Percentiles rank a stretch among this genome's conserved stretches.
Conservation (phyloP, 2,329 filamentous ascomycete species). For the Penicillium polonicum region DNA sequence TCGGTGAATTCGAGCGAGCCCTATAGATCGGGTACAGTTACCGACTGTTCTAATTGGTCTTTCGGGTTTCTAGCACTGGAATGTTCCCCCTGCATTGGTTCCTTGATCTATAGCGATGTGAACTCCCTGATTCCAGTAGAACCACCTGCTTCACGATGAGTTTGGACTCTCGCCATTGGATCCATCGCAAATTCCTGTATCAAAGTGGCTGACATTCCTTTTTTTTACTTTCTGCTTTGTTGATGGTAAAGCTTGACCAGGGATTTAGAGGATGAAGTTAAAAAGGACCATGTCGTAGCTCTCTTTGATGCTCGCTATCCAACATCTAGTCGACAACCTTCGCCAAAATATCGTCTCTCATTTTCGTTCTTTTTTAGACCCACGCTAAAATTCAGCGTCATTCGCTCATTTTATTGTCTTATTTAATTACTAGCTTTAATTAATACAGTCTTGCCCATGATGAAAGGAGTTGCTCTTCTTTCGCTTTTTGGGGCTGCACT, state of each 20-base stretch:
- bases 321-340: conserved; percentile 13
- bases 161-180: not conserved
- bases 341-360: conserved; percentile 1
- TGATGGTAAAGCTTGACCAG: not conserved
- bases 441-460: conserved; percentile 8
- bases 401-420: not conserved
- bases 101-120: not conserved
- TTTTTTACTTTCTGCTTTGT: not conserved
- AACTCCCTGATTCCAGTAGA: not conserved
- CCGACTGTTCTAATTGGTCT: not conserved
- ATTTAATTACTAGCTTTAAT: not conserved
- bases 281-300: not conserved
- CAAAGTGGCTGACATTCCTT: not conserved
- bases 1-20: not conserved
- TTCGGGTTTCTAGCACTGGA: not conserved
- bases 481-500: conserved; percentile 41
- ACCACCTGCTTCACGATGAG: not conserved
- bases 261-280: not conserved
- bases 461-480: conserved; percentile 21
- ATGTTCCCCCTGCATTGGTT: not conserved
- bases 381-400: not conserved
- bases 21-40: not conserved
- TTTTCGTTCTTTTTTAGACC: conserved; percentile 1
- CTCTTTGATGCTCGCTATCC: not conserved
- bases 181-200: not conserved